Percentiles rank a stretch among this genome's conserved stretches.
Evolutionary conservation across 257 asterid genomes (phyloP).

Genomic region (Salvia miltiorrhiza): DNA sequence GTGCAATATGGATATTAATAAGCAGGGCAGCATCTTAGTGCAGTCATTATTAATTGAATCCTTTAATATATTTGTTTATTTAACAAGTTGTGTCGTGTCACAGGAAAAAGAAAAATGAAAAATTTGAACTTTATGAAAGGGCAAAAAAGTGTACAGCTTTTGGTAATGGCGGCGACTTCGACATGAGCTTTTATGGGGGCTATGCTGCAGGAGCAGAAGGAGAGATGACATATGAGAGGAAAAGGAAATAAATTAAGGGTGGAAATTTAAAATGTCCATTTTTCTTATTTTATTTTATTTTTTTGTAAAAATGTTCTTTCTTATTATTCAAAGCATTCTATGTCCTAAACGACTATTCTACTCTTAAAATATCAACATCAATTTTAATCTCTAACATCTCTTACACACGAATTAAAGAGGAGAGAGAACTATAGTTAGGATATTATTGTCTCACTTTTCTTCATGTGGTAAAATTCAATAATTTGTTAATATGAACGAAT

Average conservation of each 20-base stretch:
- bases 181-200: slow-evolving; percentile 23
- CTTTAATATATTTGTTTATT: not conserved
- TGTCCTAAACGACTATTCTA: too few species aligned
- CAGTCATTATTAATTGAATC: slow-evolving; percentile 6
- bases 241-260: not conserved
- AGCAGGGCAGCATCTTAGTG: not conserved
- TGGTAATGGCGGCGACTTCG: slow-evolving; percentile 52
- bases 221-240: slow-evolving; percentile 33
- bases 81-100: not conserved
- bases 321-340: too few species aligned
- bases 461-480: too few species aligned
- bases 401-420: not conserved
- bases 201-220: slow-evolving; percentile 16
- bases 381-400: too few species aligned
- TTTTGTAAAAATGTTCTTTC: too few species aligned
- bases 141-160: slow-evolving; percentile 20
- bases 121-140: not conserved
- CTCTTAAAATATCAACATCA: too few species aligned
- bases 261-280: too few species aligned
- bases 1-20: slow-evolving; percentile 13
- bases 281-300: too few species aligned
- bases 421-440: not conserved
- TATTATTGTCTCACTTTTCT: not conserved
- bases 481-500: too few species aligned
- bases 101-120: not conserved